These are phyloP conservation scores for Fallopia convolvulus DNA, from an alignment of 148 eudicot genomes.

Conservation along the genomic window DNA sequence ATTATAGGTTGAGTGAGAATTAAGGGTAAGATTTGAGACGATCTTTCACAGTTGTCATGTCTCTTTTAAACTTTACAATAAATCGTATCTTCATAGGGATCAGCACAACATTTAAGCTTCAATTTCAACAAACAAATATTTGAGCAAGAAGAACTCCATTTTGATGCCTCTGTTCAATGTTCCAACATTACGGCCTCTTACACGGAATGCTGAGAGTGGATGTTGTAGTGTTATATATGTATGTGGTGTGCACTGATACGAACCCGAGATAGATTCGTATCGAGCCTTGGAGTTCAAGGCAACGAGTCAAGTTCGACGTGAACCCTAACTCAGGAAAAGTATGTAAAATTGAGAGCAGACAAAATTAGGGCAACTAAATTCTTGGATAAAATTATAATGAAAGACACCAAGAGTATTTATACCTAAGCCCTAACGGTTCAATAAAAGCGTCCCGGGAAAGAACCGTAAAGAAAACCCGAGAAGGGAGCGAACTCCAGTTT, in stretches of 20 bases:
- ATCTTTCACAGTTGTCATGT: conserved; percentile 11
- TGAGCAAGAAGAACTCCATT: background rate
- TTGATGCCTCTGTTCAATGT: conserved; percentile 2
- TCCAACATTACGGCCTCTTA: background rate
- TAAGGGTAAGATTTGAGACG: conserved; percentile 2
- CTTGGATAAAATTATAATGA: no score
- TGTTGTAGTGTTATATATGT: background rate
- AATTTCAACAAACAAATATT: background rate
- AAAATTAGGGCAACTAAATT: no score
- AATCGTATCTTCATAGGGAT: conserved; percentile 4
- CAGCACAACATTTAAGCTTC: background rate
- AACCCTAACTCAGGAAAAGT: no score
- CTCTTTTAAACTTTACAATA: background rate
- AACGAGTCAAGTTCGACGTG: no score
- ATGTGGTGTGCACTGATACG: background rate
- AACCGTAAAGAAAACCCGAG: no score
- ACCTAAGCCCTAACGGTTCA: no score
- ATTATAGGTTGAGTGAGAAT: background rate
- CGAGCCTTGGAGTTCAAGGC: no score
- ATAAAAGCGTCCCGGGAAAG: no score
- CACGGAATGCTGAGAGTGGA: background rate
- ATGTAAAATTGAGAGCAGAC: no score
- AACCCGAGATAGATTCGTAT: no score
- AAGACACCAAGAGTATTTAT: no score
- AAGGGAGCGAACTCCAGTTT: no score